phyloP scores from a whole-genome alignment of 2,329 filamentous ascomycete genomes.

The Talaromyces verruculosus region DNA sequence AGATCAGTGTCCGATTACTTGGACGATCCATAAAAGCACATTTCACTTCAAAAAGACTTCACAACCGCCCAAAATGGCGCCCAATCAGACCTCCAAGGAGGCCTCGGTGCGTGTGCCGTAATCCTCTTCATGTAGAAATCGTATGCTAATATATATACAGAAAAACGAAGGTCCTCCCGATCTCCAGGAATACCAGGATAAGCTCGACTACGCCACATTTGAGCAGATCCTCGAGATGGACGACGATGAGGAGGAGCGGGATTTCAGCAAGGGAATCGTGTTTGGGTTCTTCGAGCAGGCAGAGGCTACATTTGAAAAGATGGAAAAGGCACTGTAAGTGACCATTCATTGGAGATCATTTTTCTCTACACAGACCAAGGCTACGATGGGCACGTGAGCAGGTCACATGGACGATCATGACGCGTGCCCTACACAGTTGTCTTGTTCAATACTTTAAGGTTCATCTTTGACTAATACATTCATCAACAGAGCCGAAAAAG shows the following conservation, averaged over 20 bases:
- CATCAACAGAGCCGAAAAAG: slow-evolving; percentile 53
- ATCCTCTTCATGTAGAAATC: neutral
- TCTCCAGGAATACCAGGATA: slow-evolving; percentile 67
- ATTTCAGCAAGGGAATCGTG: slow-evolving; percentile 87
- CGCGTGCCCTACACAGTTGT: slow-evolving; percentile 12
- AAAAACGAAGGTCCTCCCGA: slow-evolving; percentile 45
- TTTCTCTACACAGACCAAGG: neutral
- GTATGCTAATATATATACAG: neutral
- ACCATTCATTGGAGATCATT: neutral
- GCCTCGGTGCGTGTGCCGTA: slow-evolving; percentile 2
- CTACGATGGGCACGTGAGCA: slow-evolving; percentile 17
- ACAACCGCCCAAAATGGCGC: slow-evolving; percentile 14
- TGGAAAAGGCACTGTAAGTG: slow-evolving; percentile 80
- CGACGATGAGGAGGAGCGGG: slow-evolving; percentile 79
- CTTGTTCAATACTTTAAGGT: neutral
- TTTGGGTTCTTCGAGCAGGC: slow-evolving; percentile 92
- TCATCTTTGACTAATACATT: neutral
- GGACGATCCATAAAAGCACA: neutral
- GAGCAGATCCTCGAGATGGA: slow-evolving; percentile 98
- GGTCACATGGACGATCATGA: slow-evolving; percentile 5
- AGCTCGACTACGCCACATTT: slow-evolving; percentile 78
- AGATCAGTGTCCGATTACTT: neutral
- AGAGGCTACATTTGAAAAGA: slow-evolving; percentile 77
- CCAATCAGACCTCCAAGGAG: slow-evolving; percentile 16
- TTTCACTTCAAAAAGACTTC: neutral